phyloP scores from a whole-genome alignment of 345 rosid genomes.

The Crucihimalaya himalaica region DNA sequence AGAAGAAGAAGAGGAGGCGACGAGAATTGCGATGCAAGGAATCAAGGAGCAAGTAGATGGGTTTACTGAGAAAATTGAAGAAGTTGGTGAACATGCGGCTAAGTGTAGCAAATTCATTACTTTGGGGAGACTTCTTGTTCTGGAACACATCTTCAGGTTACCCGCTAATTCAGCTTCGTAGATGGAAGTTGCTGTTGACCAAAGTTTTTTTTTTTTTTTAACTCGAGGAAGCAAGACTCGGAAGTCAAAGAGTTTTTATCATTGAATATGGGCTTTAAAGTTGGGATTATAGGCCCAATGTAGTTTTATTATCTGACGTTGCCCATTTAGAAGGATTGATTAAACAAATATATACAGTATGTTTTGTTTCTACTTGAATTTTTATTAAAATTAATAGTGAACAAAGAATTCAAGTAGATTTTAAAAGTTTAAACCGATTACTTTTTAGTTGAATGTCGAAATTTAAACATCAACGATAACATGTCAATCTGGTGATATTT shows the following conservation, averaged over 20 bases:
- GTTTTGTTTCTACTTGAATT: no score
- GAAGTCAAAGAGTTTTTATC: not conserved
- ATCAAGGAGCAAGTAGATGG: slow-evolving; percentile 58
- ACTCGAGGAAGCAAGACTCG: not conserved
- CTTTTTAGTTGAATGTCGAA: not conserved
- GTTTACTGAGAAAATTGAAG: slow-evolving; percentile 51
- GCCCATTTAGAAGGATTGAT: not conserved
- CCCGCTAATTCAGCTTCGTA: slow-evolving; percentile 29
- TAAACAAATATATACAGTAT: no score
- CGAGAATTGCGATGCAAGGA: slow-evolving; percentile 61
- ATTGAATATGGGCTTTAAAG: not conserved
- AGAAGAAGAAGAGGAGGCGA: slow-evolving; percentile 45
- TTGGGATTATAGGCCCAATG: not conserved
- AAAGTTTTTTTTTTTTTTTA: slow-evolving; percentile 17
- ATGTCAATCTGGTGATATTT: not conserved
- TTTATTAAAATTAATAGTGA: no score
- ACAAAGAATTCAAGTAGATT: not conserved
- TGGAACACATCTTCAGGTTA: slow-evolving; percentile 51
- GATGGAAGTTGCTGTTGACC: not conserved
- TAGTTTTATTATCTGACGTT: not conserved
- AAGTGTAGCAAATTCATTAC: slow-evolving; percentile 59
- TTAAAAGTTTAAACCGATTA: not conserved
- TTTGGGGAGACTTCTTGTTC: slow-evolving; percentile 60
- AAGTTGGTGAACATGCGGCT: slow-evolving; percentile 53
- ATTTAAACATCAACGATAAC: not conserved